Base-by-base conservation (phyloP, 2,329 filamentous ascomycete genomes). In the Cercospora canescens region DNA sequence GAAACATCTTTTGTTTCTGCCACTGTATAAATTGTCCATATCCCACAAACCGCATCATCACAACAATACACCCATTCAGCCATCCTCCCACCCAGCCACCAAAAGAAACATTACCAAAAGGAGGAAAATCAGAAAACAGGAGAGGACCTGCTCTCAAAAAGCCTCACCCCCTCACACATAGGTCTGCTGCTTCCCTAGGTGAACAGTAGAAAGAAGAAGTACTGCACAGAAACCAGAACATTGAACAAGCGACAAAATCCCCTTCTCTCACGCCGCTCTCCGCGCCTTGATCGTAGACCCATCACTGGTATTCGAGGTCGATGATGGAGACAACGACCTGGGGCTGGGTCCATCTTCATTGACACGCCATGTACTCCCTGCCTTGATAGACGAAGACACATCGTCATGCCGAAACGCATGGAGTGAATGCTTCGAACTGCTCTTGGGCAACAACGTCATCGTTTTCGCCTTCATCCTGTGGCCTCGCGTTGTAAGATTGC, bases 401-500 rank as follows among this genome's bases (percentile, higher is more conserved):
- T 39, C 41, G 18, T 60, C 39, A 24, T 28, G 24, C 41, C 58
- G 58, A 4, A 60, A 50, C 37, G 37, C 30, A 21, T 60, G 26
- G 7, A 48, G 37, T 16, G 58, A 60, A 26, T 32, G 41, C 41
- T 50, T 48, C 58, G 58, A 60, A 50, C 58, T 32, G 26, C 34
- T 54, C 50, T 35, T 28, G 32, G 59, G 54, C 2, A 66, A 55
- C 12, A 66, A 16, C 11, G 60, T 59, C 55, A 60, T 62, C 3
- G 60, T 62, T 5, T 50, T 57, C 32, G 62, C 54, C 28, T 60
- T 62, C 41, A 63, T 2, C 26, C 37, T 37, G 5, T 60, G 54
- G 14, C 34, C 48, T 9, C 48, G 60, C 18, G 18, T 54, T 18
- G 41, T 66, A 6, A 57, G 39, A 26, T 34, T 54, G 16, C 54